phyloP scores from a whole-genome alignment of 495 filamentous ascomycete species.

The Aspergillus affinis region DNA sequence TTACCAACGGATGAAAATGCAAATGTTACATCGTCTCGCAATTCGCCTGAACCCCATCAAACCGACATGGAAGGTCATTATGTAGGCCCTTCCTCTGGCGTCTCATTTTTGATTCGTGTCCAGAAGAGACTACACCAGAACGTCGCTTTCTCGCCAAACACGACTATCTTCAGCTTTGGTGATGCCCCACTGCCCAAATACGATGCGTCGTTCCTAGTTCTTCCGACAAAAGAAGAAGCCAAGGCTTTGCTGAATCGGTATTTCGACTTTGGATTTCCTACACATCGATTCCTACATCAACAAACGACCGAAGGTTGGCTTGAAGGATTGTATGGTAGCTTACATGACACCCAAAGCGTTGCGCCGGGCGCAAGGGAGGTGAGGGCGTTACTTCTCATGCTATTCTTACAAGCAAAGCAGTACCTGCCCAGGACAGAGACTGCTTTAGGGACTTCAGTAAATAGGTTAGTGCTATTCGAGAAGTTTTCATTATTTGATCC shows the following conservation, averaged over 20 bases:
- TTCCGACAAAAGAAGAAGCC: constrained; percentile 26
- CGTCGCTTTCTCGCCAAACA: constrained; percentile 20
- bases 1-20: background rate
- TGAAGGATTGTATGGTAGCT: constrained; percentile 19
- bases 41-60: constrained; percentile 30
- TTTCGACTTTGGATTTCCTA: constrained; percentile 38
- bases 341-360: constrained; percentile 5
- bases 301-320: constrained; percentile 20
- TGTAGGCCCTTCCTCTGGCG: constrained; percentile 34
- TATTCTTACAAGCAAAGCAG: constrained; percentile 26
- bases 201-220: constrained; percentile 23
- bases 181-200: constrained; percentile 29
- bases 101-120: constrained; percentile 34
- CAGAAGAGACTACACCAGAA: constrained; percentile 31
- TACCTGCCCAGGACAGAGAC: constrained; percentile 12
- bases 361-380: constrained; percentile 16
- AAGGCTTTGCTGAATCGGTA: constrained; percentile 26
- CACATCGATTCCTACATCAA: constrained; percentile 34
- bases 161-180: constrained; percentile 31
- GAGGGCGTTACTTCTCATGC: constrained; percentile 24
- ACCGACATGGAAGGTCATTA: constrained; percentile 38
- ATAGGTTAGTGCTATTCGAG: constrained; percentile 11
- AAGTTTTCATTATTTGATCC: background rate
- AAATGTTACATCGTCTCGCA: constrained; percentile 15
- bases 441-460: constrained; percentile 8